Evolutionary conservation across 192 early-diverging fungal genomes (phyloP).

Genomic region (Coemansia sp.): DNA sequence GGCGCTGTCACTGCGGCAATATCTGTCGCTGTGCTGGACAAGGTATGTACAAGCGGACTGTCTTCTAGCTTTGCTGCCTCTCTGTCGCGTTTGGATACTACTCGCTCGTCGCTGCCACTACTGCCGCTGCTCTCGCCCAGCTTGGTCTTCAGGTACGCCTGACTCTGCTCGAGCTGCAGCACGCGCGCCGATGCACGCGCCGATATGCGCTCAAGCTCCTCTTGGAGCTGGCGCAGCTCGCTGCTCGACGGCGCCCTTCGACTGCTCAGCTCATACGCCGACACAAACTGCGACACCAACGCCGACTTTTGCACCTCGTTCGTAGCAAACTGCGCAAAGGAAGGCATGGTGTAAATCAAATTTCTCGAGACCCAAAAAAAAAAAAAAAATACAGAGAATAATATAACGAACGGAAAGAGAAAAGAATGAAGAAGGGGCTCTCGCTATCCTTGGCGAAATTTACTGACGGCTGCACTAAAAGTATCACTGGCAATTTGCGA

Average conservation of each 20-base stretch:
- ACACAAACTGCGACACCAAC: slow-evolving; percentile 28
- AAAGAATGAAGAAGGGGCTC: slow-evolving; percentile 6
- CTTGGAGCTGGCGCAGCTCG: slow-evolving; percentile 41
- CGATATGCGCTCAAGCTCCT: slow-evolving; percentile 39
- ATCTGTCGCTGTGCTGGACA: background rate
- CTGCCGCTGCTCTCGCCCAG: background rate
- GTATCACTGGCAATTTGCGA: background rate
- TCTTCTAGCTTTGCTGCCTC: background rate
- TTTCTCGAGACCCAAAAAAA: background rate
- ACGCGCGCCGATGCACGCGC: slow-evolving; percentile 19
- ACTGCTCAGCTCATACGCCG: slow-evolving; percentile 7
- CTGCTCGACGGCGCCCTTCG: slow-evolving; percentile 12
- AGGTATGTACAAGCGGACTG: background rate
- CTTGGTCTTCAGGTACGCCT: background rate
- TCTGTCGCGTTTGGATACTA: slow-evolving; percentile 1
- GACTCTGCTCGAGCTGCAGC: slow-evolving; percentile 20
- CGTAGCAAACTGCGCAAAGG: slow-evolving; percentile 14
- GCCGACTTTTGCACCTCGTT: slow-evolving; percentile 35
- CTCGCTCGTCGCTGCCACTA: background rate
- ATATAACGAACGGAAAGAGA: background rate
- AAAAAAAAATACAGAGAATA: background rate
- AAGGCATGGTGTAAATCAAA: slow-evolving; percentile 14
- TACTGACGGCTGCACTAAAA: too few relatives aligned
- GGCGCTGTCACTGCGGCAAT: background rate
- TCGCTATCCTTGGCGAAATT: background rate